phyloP scores from a whole-genome alignment of 2,329 filamentous ascomycete genomes.

The Neopestalotiopsis rosae region DNA sequence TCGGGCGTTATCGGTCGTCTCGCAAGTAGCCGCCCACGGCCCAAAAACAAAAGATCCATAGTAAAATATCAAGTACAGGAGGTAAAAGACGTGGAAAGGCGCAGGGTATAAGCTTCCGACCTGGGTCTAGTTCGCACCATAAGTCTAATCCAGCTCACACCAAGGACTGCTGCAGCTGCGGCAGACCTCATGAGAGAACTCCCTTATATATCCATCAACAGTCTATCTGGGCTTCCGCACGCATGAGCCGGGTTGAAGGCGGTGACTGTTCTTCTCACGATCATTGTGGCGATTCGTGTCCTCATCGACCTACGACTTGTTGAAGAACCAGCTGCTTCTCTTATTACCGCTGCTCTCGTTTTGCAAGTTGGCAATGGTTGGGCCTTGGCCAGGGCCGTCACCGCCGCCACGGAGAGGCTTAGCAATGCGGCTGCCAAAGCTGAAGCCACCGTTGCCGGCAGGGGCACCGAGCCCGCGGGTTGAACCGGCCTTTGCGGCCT shows the following conservation, averaged over 20 bases:
- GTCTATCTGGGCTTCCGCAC: slow-evolving; percentile 7
- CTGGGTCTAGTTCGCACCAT: not conserved
- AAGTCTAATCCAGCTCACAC: slow-evolving; percentile 14
- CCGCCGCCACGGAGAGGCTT: slow-evolving; percentile 72
- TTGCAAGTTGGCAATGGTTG: slow-evolving; percentile 63
- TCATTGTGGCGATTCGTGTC: not conserved
- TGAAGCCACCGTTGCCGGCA: slow-evolving; percentile 69
- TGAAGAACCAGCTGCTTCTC: slow-evolving; percentile 76
- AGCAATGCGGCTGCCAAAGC: slow-evolving; percentile 71
- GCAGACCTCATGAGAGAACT: slow-evolving; percentile 7
- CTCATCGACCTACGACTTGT: slow-evolving; percentile 52
- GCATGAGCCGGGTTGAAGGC: not conserved
- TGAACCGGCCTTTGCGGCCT: slow-evolving; percentile 90
- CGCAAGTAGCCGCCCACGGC: not conserved
- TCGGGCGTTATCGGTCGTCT: not conserved
- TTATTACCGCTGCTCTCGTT: slow-evolving; percentile 56
- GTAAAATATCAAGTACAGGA: slow-evolving; percentile 2
- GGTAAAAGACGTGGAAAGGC: slow-evolving; percentile 1
- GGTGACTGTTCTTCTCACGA: not conserved
- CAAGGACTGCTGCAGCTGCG: not conserved
- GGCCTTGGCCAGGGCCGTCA: slow-evolving; percentile 54
- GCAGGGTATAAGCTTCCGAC: slow-evolving; percentile 13
- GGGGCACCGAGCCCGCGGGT: slow-evolving; percentile 80
- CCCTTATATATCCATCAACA: not conserved
- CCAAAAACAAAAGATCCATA: not conserved